Conservation (phyloP, 768 basidiomycete genomes). For the Termitomyces sp. region DNA sequence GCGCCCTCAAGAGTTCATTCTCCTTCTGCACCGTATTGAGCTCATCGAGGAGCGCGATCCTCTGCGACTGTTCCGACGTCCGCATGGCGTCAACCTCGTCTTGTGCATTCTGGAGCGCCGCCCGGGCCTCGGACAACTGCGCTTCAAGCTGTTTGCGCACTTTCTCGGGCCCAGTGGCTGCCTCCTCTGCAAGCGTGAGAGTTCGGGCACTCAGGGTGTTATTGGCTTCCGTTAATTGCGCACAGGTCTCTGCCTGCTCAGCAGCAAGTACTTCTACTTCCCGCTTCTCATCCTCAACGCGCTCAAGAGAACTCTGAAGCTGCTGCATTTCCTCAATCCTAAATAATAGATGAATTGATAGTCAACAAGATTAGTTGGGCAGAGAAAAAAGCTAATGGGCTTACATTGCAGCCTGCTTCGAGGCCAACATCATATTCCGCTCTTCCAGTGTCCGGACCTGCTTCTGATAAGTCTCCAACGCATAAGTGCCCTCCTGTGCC, state of each 20-base stretch:
- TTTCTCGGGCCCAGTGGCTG: slow-evolving; percentile 49
- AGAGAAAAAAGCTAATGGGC: slow-evolving; percentile 17
- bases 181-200: slow-evolving; percentile 66
- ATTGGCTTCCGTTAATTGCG: slow-evolving; percentile 76
- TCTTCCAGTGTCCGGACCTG: slow-evolving; percentile 81
- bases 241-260: slow-evolving; percentile 69
- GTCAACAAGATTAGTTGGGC: slow-evolving; percentile 4
- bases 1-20: slow-evolving; percentile 64
- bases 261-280: slow-evolving; percentile 64
- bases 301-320: slow-evolving; percentile 59
- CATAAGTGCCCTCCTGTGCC: slow-evolving; percentile 73
- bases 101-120: slow-evolving; percentile 56
- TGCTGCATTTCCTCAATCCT: slow-evolving; percentile 65
- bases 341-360: slow-evolving; percentile 7
- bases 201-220: slow-evolving; percentile 68
- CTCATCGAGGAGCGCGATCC: slow-evolving; percentile 83
- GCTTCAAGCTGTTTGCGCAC: slow-evolving; percentile 59
- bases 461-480: slow-evolving; percentile 86
- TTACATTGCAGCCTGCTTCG: slow-evolving; percentile 54
- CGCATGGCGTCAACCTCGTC: slow-evolving; percentile 67
- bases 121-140: slow-evolving; percentile 57
- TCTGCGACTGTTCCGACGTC: slow-evolving; percentile 72
- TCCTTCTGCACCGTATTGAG: slow-evolving; percentile 80
- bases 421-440: slow-evolving; percentile 48
- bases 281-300: slow-evolving; percentile 54